phyloP scores from a whole-genome alignment of 1,284 basidiomycete species.

The Puccinia novopanici region DNA sequence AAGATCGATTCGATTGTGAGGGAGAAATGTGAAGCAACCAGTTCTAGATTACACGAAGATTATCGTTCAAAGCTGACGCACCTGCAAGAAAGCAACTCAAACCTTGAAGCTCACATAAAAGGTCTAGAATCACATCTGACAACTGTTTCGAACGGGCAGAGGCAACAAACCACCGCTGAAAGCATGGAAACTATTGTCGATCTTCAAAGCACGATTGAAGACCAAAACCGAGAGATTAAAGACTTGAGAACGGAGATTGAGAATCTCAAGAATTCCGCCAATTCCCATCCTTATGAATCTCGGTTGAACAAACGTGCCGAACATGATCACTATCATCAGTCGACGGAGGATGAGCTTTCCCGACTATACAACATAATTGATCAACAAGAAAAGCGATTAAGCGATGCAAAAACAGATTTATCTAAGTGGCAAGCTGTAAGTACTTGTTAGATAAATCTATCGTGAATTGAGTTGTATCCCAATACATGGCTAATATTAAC shows the following conservation, averaged over 20 bases:
- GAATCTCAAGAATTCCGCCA: constrained; percentile 4
- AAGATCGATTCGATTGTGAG: constrained; percentile 11
- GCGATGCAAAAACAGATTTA: constrained; percentile 48
- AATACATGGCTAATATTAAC: background rate
- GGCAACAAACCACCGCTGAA: constrained; percentile 40
- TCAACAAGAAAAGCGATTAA: constrained; percentile 45
- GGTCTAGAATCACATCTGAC: constrained; percentile 34
- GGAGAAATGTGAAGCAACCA: constrained; percentile 17
- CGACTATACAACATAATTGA: constrained; percentile 44
- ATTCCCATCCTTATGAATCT: constrained; percentile 19
- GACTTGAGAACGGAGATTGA: constrained; percentile 15
- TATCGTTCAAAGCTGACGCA: constrained; percentile 33
- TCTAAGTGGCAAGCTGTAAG: constrained; percentile 51
- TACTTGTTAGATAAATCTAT: background rate
- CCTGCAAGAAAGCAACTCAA: constrained; percentile 33
- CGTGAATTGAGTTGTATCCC: background rate
- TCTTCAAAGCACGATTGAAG: constrained; percentile 47
- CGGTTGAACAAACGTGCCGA: background rate
- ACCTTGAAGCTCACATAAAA: constrained; percentile 29
- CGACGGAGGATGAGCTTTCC: constrained; percentile 43
- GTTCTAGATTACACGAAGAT: constrained; percentile 16
- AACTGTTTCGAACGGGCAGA: constrained; percentile 15
- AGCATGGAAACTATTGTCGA: constrained; percentile 50
- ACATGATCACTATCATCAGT: constrained; percentile 45
- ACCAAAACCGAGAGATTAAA: constrained; percentile 41